Base-by-base conservation (phyloP, 2,329 filamentous ascomycete genomes). In the Ceratocystiopsis minuta region DNA sequence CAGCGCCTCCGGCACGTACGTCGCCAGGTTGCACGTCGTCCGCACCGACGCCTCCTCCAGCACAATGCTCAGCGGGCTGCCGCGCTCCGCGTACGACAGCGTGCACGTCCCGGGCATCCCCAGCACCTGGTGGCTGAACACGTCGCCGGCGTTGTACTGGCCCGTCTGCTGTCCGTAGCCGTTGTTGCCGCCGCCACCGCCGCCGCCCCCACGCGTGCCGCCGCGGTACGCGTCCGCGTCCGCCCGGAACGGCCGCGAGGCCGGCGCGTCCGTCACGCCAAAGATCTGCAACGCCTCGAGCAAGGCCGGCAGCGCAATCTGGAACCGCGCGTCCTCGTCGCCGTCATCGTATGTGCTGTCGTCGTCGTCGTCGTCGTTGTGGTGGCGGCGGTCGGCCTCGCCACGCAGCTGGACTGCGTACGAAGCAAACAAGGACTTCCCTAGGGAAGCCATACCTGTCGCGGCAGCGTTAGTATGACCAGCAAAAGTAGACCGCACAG, bases 221-320 rank as follows among this genome's bases (percentile, higher is more conserved):
- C 75, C 76, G 47, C 67, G 68, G 52, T 75, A 77, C 1, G 66
- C 63, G 47, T 78, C 74, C 45, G 68, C 62, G 13, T 78, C 74
- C 7, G 68, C 62, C 11, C 24, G 24, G 52, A 70, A 76, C 40
- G 69, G 65, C 39, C 70, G 63, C 48, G 71, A 70, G 35, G 64
- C 66, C 6, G 72, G 64, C 14, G 75, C 67, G 49, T 83, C 80
- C 37, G 87, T 73, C n/a, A 87, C 76, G 39, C 85, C 85, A 54
- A 98, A 93, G 39, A 98, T 96, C 54, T 95, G 88, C 9, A 98
- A 69, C 0, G 88, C 93, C 61, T 96, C 90, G 41, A 98, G 73
- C 3, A 98, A 71, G 16, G 88, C 83, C 5, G 79, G 70, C 10
- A 98, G 72, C 2, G 86, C 90, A 49, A 96, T 79, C 55, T 92